Conservation (phyloP, 2,329 filamentous ascomycete species). For the Cladosporium sp. region DNA sequence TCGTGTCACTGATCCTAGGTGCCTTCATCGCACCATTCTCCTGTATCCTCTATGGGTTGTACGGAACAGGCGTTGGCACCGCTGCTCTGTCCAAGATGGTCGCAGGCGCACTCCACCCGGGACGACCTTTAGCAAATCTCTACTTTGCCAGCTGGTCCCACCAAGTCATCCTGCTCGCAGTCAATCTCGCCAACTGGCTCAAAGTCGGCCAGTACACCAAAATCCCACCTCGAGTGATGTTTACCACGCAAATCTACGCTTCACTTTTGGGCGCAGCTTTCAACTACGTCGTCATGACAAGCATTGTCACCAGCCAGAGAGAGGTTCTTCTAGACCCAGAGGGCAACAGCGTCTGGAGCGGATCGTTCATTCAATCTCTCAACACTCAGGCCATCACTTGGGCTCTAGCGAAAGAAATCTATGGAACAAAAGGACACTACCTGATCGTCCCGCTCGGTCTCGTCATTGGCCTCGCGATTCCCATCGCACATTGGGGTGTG, state of each 20-base stretch:
- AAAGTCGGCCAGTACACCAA: conserved; percentile 59
- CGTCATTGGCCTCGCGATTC: conserved; percentile 11
- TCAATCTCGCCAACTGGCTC: conserved; percentile 50
- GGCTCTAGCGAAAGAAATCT: conserved; percentile 9
- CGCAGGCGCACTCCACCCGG: conserved; percentile 49
- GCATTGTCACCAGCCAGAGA: conserved; percentile 12
- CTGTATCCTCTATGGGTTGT: conserved; percentile 16
- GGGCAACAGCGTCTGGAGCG: conserved; percentile 13
- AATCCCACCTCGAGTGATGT: conserved; percentile 53
- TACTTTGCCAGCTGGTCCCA: conserved; percentile 59
- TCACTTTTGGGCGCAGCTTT: conserved; percentile 44
- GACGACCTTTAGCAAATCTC: conserved; percentile 53
- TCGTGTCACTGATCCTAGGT: conserved; percentile 20
- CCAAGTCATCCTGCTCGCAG: conserved; percentile 49
- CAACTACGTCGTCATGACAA: conserved; percentile 2
- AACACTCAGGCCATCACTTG: conserved; percentile 13
- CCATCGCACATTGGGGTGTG: neutral
- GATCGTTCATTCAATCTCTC: conserved; percentile 4
- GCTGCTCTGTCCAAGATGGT: conserved; percentile 58
- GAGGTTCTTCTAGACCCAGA: conserved; percentile 12
- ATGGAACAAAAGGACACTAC: conserved; percentile 11
- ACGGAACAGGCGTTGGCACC: conserved; percentile 56
- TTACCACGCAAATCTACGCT: conserved; percentile 53
- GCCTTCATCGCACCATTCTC: conserved; percentile 14
- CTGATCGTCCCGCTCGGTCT: conserved; percentile 11